Percentiles rank a stretch among this genome's conserved stretches.
Conservation (phyloP, 192 early-diverging fungal genomes). For the Coemansia sp. region DNA sequence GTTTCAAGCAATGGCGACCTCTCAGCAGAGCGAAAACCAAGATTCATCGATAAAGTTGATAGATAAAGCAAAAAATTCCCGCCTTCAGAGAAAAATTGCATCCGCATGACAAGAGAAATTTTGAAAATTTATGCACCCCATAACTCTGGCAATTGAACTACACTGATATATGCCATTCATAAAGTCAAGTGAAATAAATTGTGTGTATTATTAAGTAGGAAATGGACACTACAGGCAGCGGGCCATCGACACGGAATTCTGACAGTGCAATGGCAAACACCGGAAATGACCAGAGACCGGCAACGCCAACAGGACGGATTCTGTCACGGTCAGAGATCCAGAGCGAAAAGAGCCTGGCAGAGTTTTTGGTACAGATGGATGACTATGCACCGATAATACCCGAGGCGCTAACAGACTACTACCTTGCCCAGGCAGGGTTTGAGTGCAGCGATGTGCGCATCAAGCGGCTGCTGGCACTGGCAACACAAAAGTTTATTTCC, state of each 20-base stretch:
- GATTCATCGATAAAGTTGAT: too few relatives aligned
- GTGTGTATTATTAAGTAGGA: too few relatives aligned
- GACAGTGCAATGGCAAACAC: neutral
- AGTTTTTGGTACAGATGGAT: slow-evolving; percentile 82
- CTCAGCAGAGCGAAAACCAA: too few relatives aligned
- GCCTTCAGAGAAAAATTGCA: too few relatives aligned
- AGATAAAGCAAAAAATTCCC: too few relatives aligned
- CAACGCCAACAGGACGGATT: slow-evolving; percentile 22
- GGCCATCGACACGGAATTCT: too few relatives aligned
- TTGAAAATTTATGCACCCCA: too few relatives aligned
- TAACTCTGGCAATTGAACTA: too few relatives aligned
- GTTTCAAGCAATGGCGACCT: slow-evolving; percentile 7
- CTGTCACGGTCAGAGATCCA: slow-evolving; percentile 46
- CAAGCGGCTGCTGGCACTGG: slow-evolving; percentile 67
- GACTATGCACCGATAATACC: slow-evolving; percentile 72
- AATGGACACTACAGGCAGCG: too few relatives aligned
- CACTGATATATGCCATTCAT: too few relatives aligned
- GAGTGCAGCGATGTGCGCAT: slow-evolving; percentile 67
- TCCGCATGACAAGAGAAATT: too few relatives aligned
- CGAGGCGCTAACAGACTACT: slow-evolving; percentile 92
- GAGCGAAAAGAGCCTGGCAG: slow-evolving; percentile 74
- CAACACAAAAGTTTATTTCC: slow-evolving; percentile 75
- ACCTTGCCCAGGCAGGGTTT: slow-evolving; percentile 66
- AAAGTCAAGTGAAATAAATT: too few relatives aligned
- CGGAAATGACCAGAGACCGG: slow-evolving; percentile 14